Evolutionary conservation across 345 rosid genomes (phyloP), one percentile per base, ranked within the genome.

Genomic region (Salix udensis): DNA sequence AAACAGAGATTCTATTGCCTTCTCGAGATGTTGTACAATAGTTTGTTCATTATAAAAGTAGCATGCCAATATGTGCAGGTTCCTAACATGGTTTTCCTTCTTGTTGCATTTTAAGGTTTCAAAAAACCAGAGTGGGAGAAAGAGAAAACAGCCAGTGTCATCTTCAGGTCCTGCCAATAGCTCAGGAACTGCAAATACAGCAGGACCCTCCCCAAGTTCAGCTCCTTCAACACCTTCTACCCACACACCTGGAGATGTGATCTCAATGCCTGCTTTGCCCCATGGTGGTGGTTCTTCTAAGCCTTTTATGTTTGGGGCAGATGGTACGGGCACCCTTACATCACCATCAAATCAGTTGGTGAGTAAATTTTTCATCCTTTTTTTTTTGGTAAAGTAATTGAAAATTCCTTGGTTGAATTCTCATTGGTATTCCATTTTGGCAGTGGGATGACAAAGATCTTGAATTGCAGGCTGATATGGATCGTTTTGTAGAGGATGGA

Each of bases 91-190:
- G 60, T 73, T 70, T 82, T 77, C 60, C 53, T 79, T 65, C 48
- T 79, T 65, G 58, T 77, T 82, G 78, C 70, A 72, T 76, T 76
- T 88, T 78, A 89, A 96, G 99, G 96, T 88, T 75, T 79, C 91
- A 55, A 96, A 96, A 90, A 93, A 86, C 85, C 99, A 89, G 86
- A 85, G 84, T 84, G 99, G 96, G 79, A 93, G 98, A 80, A 96
- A 96, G 86, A 88, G 99, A 76, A 96, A 96, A 84, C 99, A 96
- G 82, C 98, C 99, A 0, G 97, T 88, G 78, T 91, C 99, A 64
- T 95, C 98, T 83, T 93, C 99, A 68, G 99, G 98, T 34, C 96
- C 99, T 82, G 99, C 99, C 79, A 96, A 93, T 85, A 96, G 99
- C 85, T 83, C 99, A 5, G 99, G 99, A 79, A 96, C 99, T 81